These are phyloP conservation scores for Boletus eberwhitei DNA, from an alignment of 768 basidiomycete species.

Conservation along the genomic window DNA sequence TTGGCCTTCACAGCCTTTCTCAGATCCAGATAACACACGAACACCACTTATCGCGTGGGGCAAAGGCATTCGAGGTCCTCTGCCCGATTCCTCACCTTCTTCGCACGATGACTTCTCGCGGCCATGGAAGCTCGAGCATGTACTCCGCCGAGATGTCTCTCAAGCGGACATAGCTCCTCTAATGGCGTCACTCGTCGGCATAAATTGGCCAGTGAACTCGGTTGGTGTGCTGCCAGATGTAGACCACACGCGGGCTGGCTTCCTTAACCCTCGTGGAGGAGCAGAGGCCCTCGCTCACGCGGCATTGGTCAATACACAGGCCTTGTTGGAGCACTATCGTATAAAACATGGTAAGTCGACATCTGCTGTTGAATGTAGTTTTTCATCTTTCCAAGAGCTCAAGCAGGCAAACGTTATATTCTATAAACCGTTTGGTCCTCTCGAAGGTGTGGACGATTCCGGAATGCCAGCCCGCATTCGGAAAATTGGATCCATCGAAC, in stretches of 20 bases:
- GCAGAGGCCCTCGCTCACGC: conserved; percentile 50
- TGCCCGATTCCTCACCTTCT: conserved; percentile 48
- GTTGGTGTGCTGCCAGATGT: conserved; percentile 80
- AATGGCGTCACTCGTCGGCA: conserved; percentile 72
- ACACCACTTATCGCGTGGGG: conserved; percentile 87
- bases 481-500: conserved; percentile 42
- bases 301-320: conserved; percentile 63
- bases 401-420: conserved; percentile 56
- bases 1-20: conserved; percentile 2
- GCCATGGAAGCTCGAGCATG: conserved; percentile 56
- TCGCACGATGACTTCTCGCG: conserved; percentile 71
- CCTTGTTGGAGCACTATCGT: conserved; percentile 73
- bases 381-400: conserved; percentile 42
- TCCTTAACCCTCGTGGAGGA: conserved; percentile 45
- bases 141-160: conserved; percentile 71
- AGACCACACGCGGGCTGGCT: conserved; percentile 58
- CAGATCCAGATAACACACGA: conserved; percentile 84
- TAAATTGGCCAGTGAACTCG: conserved; percentile 76
- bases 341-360: conserved; percentile 63
- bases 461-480: conserved; percentile 34
- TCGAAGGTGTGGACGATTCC: conserved; percentile 35
- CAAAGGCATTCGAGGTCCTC: conserved; percentile 67
- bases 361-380: not conserved
- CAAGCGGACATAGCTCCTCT: conserved; percentile 81
- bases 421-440: conserved; percentile 57